Evolutionary conservation across 2,329 filamentous ascomycete species (phyloP).

Genomic region (Botrytis hyacinthi): DNA sequence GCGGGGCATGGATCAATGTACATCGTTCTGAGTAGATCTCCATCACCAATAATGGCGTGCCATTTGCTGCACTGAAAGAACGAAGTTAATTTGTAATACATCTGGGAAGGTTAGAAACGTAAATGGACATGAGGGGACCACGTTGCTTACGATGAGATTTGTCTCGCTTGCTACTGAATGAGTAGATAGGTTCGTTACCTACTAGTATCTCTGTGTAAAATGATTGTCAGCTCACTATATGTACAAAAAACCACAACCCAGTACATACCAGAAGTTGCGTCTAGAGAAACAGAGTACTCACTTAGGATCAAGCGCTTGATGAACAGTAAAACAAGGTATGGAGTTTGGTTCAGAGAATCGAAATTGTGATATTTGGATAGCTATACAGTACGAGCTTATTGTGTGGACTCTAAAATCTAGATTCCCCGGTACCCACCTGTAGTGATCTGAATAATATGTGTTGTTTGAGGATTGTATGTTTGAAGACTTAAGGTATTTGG

Average conservation of each 20-base stretch:
- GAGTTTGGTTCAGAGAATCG: background rate
- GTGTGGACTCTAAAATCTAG: too few species aligned
- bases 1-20: too few species aligned
- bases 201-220: accelerated
- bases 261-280: background rate
- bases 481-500: background rate
- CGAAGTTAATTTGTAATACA: too few species aligned
- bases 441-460: background rate
- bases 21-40: too few species aligned
- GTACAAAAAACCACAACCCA: accelerated
- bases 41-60: too few species aligned
- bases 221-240: background rate
- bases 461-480: background rate
- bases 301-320: background rate
- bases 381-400: background rate
- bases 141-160: background rate
- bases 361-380: background rate
- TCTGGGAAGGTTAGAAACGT: too few species aligned
- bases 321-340: background rate
- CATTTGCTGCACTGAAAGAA: too few species aligned
- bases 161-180: background rate
- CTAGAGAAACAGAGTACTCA: background rate
- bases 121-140: accelerated
- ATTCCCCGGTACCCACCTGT: background rate
- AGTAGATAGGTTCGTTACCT: accelerated